Conservation (phyloP, 805 yeast genomes). For the Wickerhamomyces alni region DNA sequence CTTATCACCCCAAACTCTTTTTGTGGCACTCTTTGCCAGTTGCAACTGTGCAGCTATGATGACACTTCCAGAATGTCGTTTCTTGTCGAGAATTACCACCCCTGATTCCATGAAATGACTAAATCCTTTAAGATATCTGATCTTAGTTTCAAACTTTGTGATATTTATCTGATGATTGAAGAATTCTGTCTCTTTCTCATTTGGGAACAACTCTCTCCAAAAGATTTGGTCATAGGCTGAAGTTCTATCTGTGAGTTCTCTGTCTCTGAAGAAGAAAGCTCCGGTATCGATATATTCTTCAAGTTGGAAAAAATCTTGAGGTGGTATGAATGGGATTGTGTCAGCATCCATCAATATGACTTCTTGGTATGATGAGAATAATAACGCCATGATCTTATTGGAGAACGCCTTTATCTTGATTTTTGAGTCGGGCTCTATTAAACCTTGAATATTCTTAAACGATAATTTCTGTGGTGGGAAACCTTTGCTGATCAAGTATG, state of each 20-base stretch:
- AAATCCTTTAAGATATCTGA: slow-evolving; percentile 10
- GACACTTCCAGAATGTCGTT: slow-evolving; percentile 19
- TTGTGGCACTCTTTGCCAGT: slow-evolving; percentile 11
- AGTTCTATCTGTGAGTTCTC: slow-evolving; percentile 7
- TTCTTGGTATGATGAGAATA: slow-evolving; percentile 50
- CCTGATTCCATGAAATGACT: slow-evolving; percentile 29
- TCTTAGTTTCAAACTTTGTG: not conserved
- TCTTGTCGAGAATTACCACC: slow-evolving; percentile 15
- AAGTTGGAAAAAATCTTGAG: slow-evolving; percentile 29
- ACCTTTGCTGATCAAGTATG: too few relatives aligned
- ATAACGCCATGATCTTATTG: slow-evolving; percentile 45
- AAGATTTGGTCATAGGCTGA: not conserved
- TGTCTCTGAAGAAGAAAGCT: slow-evolving; percentile 42
- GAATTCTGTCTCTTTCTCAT: slow-evolving; percentile 1
- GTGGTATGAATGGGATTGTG: slow-evolving; percentile 36
- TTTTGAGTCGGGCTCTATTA: too few relatives aligned
- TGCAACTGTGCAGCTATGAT: slow-evolving; percentile 18
- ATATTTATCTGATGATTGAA: slow-evolving; percentile 3
- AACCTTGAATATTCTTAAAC: too few relatives aligned
- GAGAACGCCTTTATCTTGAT: slow-evolving; percentile 26
- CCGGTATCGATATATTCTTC: slow-evolving; percentile 29
- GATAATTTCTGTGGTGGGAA: too few relatives aligned
- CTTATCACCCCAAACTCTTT: slow-evolving; percentile 20
- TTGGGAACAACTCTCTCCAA: slow-evolving; percentile 6
- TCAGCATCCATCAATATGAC: slow-evolving; percentile 50